These are phyloP conservation scores for Fusarium lateritium DNA, from an alignment of 2,329 filamentous ascomycete species.

Conservation along the genomic window DNA sequence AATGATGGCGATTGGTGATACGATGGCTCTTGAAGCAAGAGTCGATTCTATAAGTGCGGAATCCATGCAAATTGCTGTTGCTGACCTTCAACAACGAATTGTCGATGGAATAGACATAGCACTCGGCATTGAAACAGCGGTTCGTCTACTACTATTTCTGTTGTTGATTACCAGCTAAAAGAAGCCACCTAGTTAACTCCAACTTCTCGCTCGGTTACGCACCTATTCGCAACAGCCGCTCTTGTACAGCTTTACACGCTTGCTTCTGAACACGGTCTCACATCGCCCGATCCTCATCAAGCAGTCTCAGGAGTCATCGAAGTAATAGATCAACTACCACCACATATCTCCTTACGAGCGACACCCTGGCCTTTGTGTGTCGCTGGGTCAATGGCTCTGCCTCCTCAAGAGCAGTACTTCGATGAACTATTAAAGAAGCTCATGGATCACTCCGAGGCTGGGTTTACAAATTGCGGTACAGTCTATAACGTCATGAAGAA, in stretches of 20 bases:
- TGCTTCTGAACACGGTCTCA: not conserved
- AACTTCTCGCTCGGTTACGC: constrained; percentile 1
- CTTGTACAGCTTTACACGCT: constrained; percentile 34
- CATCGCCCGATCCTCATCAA: not conserved
- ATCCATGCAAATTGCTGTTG: not conserved
- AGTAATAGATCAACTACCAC: constrained; percentile 19
- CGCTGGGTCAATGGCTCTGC: constrained; percentile 32
- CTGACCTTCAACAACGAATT: constrained; percentile 1
- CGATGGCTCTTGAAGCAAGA: not conserved
- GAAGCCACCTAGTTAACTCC: not conserved
- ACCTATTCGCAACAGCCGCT: constrained; percentile 32
- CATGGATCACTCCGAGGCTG: constrained; percentile 14
- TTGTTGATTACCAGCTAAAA: not conserved
- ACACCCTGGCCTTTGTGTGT: constrained; percentile 37
- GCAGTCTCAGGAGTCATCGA: constrained; percentile 23
- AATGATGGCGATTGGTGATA: constrained; percentile 40
- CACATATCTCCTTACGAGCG: constrained; percentile 29
- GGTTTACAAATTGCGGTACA: constrained; percentile 39
- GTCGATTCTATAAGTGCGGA: not conserved
- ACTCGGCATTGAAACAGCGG: not conserved
- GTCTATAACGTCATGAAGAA: constrained; percentile 30
- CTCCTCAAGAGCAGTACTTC: constrained; percentile 32
- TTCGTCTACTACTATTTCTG: not conserved
- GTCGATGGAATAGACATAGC: not conserved
- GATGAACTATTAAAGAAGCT: constrained; percentile 22